A percentile compares a stretch with the other conserved stretches of the same genome.
phyloP scores from a whole-genome alignment of 1,284 basidiomycete species.

The Farysia itapuensis region DNA sequence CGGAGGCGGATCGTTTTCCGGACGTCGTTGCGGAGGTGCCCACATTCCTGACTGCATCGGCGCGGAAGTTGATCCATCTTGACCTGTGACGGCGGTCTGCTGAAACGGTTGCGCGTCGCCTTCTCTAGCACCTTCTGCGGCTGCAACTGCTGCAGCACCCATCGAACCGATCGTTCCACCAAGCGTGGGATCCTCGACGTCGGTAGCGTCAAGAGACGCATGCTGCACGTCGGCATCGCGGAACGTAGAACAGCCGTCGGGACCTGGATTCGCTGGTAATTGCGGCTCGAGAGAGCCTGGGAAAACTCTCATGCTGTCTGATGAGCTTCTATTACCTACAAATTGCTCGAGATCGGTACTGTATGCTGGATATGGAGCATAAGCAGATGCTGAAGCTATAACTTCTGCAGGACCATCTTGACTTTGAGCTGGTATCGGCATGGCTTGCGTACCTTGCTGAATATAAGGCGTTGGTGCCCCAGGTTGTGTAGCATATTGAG shows the following conservation, averaged over 20 bases:
- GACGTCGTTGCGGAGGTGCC: constrained; percentile 12
- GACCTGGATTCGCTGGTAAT: background rate
- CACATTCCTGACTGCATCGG: constrained; percentile 1
- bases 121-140: constrained; percentile 1
- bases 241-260: constrained; percentile 3
- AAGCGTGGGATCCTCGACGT: constrained; percentile 1
- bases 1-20: constrained; percentile 13
- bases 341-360: constrained; percentile 22
- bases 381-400: background rate
- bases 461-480: background rate
- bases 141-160: constrained; percentile 6
- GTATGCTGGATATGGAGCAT: constrained; percentile 16
- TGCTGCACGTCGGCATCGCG: constrained; percentile 7
- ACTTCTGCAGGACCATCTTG: background rate
- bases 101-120: background rate
- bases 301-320: constrained; percentile 33
- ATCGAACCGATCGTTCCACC: constrained; percentile 4
- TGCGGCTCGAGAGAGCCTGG: constrained; percentile 27
- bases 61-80: background rate
- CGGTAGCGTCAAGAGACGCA: background rate
- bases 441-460: constrained; percentile 3
- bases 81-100: background rate
- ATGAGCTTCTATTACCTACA: constrained; percentile 17
- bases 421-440: constrained; percentile 5
- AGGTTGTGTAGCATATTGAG: background rate